Evolutionary conservation across 129 eudicot genomes (phyloP).

Genomic region (Silybum marianum): DNA sequence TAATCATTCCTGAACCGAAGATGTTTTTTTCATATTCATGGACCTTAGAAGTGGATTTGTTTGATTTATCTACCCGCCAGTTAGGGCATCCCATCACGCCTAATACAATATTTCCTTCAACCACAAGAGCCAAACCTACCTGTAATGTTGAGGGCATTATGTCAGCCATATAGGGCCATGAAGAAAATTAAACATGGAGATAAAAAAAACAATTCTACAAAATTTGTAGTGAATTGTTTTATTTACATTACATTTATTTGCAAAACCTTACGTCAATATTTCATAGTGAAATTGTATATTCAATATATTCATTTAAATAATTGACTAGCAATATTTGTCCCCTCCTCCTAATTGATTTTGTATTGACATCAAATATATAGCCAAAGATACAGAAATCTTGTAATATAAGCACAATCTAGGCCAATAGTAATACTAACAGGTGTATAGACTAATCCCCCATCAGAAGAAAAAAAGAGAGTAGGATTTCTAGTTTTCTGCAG

Average conservation of each 20-base stretch:
- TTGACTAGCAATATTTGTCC: background rate
- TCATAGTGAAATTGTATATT: background rate
- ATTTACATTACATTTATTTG: background rate
- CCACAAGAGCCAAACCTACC: conserved; percentile 97
- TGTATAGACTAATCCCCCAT: background rate
- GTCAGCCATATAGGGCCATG: background rate
- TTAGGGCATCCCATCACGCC: conserved; percentile 99
- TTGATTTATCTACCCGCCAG: conserved; percentile 57
- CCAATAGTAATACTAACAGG: background rate
- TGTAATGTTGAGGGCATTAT: conserved; percentile 29
- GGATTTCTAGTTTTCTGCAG: background rate
- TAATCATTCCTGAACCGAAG: conserved; percentile 58
- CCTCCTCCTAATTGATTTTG: background rate
- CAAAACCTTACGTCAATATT: background rate
- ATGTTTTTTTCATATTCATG: conserved; percentile 25
- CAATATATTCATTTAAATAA: background rate
- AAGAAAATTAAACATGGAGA: background rate
- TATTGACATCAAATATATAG: background rate
- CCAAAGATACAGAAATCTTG: background rate
- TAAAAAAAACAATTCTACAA: background rate
- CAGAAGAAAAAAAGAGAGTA: background rate
- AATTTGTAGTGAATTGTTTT: background rate
- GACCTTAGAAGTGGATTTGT: conserved; percentile 18
- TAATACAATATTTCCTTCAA: conserved; percentile 84
- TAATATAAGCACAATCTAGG: background rate